Percentiles rank a stretch among this genome's conserved stretches.
Evolutionary conservation across 257 asterid species (phyloP).

Genomic region (Craterostigma plantagineum): DNA sequence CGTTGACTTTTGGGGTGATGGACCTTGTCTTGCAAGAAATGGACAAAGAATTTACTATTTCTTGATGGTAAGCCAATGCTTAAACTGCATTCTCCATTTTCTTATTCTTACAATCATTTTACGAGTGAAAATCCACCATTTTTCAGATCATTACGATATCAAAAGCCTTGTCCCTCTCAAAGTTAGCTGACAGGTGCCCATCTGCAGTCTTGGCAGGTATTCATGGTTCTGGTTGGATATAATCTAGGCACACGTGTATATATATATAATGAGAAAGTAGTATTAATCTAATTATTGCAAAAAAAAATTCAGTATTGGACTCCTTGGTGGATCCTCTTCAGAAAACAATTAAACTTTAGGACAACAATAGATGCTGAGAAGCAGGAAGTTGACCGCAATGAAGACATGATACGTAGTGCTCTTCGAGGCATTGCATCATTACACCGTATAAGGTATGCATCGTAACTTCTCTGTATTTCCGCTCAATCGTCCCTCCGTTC

Average conservation of each 20-base stretch:
- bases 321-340: slow-evolving; percentile 91
- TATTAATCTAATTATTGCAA: slow-evolving; percentile 10
- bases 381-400: slow-evolving; percentile 98
- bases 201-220: slow-evolving; percentile 97
- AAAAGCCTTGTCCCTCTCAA: slow-evolving; percentile 99
- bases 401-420: slow-evolving; percentile 99
- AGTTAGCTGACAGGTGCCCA: slow-evolving; percentile 90
- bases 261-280: too few relatives aligned
- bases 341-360: slow-evolving; percentile 66
- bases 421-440: slow-evolving; percentile 86
- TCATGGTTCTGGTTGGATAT: slow-evolving; percentile 2
- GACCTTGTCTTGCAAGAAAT: too few relatives aligned
- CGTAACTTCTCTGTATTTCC: slow-evolving; percentile 8
- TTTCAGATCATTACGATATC: slow-evolving; percentile 95
- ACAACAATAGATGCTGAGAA: slow-evolving; percentile 92
- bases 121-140: too few relatives aligned
- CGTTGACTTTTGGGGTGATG: too few relatives aligned
- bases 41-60: slow-evolving; percentile 74
- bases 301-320: slow-evolving; percentile 61
- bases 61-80: slow-evolving; percentile 55
- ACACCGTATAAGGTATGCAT: slow-evolving; percentile 87
- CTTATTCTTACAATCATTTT: too few relatives aligned
- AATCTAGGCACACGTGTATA: not conserved
- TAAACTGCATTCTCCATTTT: not conserved
- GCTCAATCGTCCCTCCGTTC: too few relatives aligned